These are phyloP conservation scores for Raffaelea ambrosiae DNA, from an alignment of 2,329 filamentous ascomycete species.

Conservation along the genomic window DNA sequence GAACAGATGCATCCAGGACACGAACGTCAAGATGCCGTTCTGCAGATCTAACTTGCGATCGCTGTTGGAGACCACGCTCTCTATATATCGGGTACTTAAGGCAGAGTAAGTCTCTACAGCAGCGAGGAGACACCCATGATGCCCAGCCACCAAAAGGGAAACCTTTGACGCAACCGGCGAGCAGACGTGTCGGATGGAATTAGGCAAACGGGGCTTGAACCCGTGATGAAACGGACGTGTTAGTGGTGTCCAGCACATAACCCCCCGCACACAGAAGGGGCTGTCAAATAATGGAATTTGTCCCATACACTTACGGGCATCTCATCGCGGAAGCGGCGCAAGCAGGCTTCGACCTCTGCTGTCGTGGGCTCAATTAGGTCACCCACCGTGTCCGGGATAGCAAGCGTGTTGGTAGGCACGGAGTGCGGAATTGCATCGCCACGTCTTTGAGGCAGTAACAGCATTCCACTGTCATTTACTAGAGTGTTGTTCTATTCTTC, in stretches of 20 bases:
- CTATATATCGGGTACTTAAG: neutral
- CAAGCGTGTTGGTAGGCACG: conserved; percentile 3
- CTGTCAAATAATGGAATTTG: neutral
- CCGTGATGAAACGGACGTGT: no score
- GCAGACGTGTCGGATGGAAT: neutral
- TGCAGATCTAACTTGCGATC: neutral
- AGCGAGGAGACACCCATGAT: neutral
- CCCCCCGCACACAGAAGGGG: no score
- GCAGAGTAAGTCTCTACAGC: no score
- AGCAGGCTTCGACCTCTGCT: conserved; percentile 14
- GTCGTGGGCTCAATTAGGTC: neutral
- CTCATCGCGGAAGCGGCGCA: conserved; percentile 32
- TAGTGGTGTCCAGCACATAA: no score
- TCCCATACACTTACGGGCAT: conserved; percentile 20
- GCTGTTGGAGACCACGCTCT: neutral
- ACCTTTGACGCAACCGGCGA: neutral
- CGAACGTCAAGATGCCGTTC: neutral
- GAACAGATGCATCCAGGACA: neutral
- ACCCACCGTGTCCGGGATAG: conserved; percentile 2
- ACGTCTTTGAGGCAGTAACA: conserved; percentile 14
- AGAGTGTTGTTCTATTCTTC: conserved; percentile 19
- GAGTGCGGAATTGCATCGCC: conserved; percentile 14
- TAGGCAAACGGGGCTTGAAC: neutral
- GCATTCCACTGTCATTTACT: conserved; percentile 27
- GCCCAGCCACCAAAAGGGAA: neutral